These are phyloP conservation scores for Hymenoscyphus repandus DNA, from an alignment of 2,329 filamentous ascomycete genomes.

Conservation along the genomic window DNA sequence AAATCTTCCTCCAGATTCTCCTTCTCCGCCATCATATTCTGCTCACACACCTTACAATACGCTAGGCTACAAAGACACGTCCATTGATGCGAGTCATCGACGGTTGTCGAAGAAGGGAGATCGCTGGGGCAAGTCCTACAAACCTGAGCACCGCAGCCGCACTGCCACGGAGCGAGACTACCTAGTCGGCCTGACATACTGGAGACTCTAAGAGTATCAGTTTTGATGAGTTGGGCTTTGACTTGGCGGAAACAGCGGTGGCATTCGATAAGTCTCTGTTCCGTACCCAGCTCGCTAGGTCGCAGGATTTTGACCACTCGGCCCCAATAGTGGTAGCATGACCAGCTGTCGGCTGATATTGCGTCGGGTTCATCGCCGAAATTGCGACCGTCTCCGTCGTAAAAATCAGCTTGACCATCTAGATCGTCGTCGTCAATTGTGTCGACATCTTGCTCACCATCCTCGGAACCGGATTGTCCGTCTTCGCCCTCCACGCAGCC, in stretches of 20 bases:
- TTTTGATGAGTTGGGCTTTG: neutral
- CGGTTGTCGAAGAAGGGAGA: no score
- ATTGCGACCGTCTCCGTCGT: constrained; percentile 32
- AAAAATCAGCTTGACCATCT: constrained; percentile 22
- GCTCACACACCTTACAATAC: neutral
- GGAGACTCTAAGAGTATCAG: neutral
- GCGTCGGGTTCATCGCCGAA: constrained; percentile 28
- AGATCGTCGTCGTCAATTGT: constrained; percentile 28
- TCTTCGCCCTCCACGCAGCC: constrained; percentile 23
- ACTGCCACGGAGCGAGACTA: no score
- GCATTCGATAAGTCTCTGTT: constrained; percentile 9
- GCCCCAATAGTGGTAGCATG: constrained; percentile 13
- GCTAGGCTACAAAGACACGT: neutral
- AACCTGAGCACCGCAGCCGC: no score
- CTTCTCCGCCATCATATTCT: neutral
- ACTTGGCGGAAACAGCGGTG: constrained; percentile 11
- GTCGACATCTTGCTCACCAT: no score
- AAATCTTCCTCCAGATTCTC: neutral
- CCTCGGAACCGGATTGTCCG: constrained; percentile 24
- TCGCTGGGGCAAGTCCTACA: no score
- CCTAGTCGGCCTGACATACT: neutral
- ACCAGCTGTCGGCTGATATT: constrained; percentile 11
- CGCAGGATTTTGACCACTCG: neutral
- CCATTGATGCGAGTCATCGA: no score
- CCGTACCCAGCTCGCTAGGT: neutral